Percentiles rank a stretch among this genome's conserved stretches.
Conservation (phyloP, 108 stramenopile genomes). For the Nitzschia palea region DNA sequence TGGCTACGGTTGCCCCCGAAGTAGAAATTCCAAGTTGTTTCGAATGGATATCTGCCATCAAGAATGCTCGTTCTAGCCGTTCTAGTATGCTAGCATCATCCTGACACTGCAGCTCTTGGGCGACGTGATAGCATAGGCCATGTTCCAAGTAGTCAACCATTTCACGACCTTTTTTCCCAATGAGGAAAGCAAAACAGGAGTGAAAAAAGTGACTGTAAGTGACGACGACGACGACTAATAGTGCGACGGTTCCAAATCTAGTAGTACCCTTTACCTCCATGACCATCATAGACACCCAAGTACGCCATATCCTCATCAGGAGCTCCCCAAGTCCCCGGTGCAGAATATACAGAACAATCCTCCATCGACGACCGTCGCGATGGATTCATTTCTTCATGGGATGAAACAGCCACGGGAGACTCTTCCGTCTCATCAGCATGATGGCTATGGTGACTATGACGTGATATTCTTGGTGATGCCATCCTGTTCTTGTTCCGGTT, state of each 20-base stretch:
- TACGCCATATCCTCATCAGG: slow-evolving; percentile 67
- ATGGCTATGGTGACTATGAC: too few relatives aligned
- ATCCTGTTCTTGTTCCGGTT: too few relatives aligned
- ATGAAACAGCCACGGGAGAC: slow-evolving; percentile 19
- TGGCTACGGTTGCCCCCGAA: slow-evolving; percentile 93
- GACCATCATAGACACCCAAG: slow-evolving; percentile 94
- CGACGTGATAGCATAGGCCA: slow-evolving; percentile 73
- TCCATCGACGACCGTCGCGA: slow-evolving; percentile 87
- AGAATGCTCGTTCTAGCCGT: slow-evolving; percentile 85
- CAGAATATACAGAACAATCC: slow-evolving; percentile 77
- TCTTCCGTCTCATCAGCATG: too few relatives aligned
- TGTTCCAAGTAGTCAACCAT: slow-evolving; percentile 94
- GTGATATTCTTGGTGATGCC: too few relatives aligned
- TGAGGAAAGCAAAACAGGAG: too few relatives aligned
- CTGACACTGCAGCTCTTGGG: slow-evolving; percentile 64
- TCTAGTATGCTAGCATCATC: slow-evolving; percentile 38
- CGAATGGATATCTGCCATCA: slow-evolving; percentile 89
- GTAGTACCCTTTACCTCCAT: slow-evolving; percentile 66
- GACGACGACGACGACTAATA: too few relatives aligned
- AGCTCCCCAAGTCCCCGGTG: slow-evolving; percentile 52
- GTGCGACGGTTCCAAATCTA: too few relatives aligned
- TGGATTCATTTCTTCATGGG: slow-evolving; percentile 94
- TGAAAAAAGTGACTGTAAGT: too few relatives aligned
- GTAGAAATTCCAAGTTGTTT: slow-evolving; percentile 68
- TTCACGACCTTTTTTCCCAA: slow-evolving; percentile 45